Evolutionary conservation across 2,329 filamentous ascomycete species (phyloP).

Genomic region (Simplicillium sp.): DNA sequence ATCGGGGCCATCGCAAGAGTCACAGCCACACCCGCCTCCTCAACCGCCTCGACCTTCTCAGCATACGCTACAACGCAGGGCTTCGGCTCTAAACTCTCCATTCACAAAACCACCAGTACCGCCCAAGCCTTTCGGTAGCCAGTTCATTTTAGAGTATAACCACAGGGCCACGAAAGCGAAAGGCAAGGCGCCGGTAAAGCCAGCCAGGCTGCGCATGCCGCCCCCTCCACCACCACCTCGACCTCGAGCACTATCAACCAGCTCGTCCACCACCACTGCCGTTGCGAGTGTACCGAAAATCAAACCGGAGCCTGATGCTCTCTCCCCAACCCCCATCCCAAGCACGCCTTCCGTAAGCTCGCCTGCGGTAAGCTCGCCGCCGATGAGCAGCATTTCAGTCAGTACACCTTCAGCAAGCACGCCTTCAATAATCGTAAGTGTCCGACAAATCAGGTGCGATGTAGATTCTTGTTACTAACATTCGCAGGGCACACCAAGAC

Average conservation of each 20-base stretch:
- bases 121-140: constrained; percentile 20
- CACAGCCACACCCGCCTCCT: constrained; percentile 11
- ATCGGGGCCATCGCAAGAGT: constrained; percentile 4
- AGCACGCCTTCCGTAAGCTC: no score
- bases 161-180: constrained; percentile 21
- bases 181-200: constrained; percentile 23
- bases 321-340: no score
- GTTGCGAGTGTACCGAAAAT: no score
- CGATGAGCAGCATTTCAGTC: no score
- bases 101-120: constrained; percentile 29
- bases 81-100: no score
- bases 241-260: not conserved
- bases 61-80: no score
- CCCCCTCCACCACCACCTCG: constrained; percentile 4
- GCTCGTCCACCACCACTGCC: no score
- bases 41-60: constrained; percentile 2
- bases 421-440: no score
- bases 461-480: not conserved
- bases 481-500: not conserved
- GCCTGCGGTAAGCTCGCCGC: no score
- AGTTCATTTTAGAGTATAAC: constrained; percentile 24
- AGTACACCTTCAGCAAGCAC: no score
- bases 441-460: no score
- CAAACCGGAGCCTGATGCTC: no score
- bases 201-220: constrained; percentile 17